Evolutionary conservation across 192 early-diverging fungal genomes (phyloP).

Genomic region (Mortierella antarctica): DNA sequence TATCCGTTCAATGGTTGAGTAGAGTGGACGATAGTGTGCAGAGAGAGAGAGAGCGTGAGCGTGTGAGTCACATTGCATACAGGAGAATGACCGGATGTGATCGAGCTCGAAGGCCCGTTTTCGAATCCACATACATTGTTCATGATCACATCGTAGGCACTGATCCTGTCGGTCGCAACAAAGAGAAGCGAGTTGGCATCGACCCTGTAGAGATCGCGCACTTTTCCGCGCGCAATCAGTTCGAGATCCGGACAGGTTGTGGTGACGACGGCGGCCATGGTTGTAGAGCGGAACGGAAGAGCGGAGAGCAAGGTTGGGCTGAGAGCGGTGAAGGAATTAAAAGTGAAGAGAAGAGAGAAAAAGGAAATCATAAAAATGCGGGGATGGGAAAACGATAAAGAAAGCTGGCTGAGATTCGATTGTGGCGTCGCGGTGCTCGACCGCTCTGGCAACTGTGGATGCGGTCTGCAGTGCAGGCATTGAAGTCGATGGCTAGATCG

Average conservation of each 20-base stretch:
- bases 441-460: background rate
- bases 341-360: constrained; percentile 6
- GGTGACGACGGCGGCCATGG: constrained; percentile 63
- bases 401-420: background rate
- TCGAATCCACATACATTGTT: constrained; percentile 76
- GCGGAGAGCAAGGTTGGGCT: background rate
- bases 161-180: constrained; percentile 97
- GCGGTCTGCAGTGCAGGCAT: too few species aligned
- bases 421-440: background rate
- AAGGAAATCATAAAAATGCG: constrained; percentile 21
- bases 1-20: background rate
- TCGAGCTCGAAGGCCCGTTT: background rate
- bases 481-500: too few species aligned
- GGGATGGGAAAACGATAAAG: background rate
- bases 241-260: constrained; percentile 92
- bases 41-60: background rate
- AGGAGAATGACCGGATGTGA: background rate
- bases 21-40: background rate
- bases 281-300: background rate
- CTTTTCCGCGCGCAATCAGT: constrained; percentile 94
- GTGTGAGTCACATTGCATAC: constrained; percentile 19
- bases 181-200: constrained; percentile 90
- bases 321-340: background rate
- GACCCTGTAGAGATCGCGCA: constrained; percentile 96
- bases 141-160: constrained; percentile 99